Conservation (phyloP, 2,329 filamentous ascomycete genomes). For the Colletotrichum ledebouriae region DNA sequence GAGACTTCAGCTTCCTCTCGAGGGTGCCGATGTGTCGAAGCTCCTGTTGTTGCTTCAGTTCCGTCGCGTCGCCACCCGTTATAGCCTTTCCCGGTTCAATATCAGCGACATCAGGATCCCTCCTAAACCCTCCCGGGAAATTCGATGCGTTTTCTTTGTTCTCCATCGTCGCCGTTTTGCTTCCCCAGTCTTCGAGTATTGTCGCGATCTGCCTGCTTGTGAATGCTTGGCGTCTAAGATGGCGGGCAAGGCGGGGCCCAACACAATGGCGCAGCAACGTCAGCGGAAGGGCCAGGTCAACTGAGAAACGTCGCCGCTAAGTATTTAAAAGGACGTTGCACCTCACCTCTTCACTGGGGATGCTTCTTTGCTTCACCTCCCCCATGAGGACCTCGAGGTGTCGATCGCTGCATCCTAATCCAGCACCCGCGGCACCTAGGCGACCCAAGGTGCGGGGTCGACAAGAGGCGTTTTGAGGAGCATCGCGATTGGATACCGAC, state of each 20-base stretch:
- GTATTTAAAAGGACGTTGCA: neutral
- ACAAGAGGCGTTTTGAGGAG: neutral
- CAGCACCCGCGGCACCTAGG: neutral
- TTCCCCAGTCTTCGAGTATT: neutral
- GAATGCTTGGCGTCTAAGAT: neutral
- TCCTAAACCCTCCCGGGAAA: neutral
- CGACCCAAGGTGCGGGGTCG: neutral
- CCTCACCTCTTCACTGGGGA: too few species aligned
- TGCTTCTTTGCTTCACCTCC: neutral
- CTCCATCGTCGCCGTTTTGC: neutral
- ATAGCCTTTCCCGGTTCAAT: constrained; percentile 8
- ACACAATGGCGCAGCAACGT: too few species aligned
- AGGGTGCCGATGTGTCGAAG: constrained; percentile 52
- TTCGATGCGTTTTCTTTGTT: neutral
- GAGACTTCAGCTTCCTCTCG: constrained; percentile 55
- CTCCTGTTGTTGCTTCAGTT: constrained; percentile 43
- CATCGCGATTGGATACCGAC: neutral
- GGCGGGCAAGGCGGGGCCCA: too few species aligned
- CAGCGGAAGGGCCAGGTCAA: too few species aligned
- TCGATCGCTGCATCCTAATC: constrained; percentile 11
- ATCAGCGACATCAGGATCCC: neutral
- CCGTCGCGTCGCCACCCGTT: neutral
- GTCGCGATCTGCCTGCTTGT: neutral
- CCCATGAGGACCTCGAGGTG: neutral
- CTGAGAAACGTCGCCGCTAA: too few species aligned